A percentile compares a stretch with the other conserved stretches of the same genome.
Conservation (phyloP, 306 rosid genomes). For the Ziziphus jujuba region DNA sequence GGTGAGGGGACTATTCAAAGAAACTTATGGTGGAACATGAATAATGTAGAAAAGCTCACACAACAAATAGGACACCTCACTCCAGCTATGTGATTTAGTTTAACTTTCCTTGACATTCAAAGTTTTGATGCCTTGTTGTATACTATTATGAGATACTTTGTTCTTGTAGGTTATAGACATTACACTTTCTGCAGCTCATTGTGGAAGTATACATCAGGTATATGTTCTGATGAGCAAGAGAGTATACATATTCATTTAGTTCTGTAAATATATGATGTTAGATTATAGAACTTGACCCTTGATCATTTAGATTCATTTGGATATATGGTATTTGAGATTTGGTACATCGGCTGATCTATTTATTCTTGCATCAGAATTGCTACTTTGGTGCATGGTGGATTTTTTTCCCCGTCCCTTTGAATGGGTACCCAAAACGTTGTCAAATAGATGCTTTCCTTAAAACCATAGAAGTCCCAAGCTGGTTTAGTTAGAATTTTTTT, state of each 20-base stretch:
- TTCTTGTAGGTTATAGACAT: constrained; percentile 10
- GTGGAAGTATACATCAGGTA: constrained; percentile 4
- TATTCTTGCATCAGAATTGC: too few species aligned
- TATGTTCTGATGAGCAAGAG: background rate
- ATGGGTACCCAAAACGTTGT: too few species aligned
- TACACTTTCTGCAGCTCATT: constrained; percentile 15
- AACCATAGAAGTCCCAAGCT: too few species aligned
- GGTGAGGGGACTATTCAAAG: constrained; percentile 9
- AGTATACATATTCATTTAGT: constrained; percentile 3
- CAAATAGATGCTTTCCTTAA: too few species aligned
- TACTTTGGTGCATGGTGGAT: too few species aligned
- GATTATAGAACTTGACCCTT: background rate
- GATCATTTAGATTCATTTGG: background rate
- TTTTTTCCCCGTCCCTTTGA: too few species aligned
- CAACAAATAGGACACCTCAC: constrained; percentile 38
- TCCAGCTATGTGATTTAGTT: constrained; percentile 23
- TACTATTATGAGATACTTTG: background rate
- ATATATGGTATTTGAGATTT: too few species aligned
- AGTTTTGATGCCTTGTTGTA: background rate
- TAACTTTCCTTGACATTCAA: background rate
- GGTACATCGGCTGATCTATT: too few species aligned
- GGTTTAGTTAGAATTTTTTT: too few species aligned
- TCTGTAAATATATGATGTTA: background rate
- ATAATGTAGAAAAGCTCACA: constrained; percentile 17
- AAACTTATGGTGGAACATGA: constrained; percentile 28